These are phyloP conservation scores for Crataegus laevigata DNA, from an alignment of 306 rosid genomes.

Conservation along the genomic window DNA sequence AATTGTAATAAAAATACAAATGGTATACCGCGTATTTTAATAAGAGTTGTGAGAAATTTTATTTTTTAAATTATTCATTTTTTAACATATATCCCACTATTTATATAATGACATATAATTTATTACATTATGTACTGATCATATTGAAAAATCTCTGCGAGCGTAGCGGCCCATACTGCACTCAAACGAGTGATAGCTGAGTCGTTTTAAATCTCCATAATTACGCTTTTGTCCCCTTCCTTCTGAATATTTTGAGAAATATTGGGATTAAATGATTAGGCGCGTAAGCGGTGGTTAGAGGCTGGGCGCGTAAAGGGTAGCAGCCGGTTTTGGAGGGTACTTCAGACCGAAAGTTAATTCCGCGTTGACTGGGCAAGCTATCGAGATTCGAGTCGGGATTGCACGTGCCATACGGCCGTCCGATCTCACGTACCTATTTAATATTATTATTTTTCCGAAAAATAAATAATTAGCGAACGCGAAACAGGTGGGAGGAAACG, in stretches of 20 bases:
- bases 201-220: background rate
- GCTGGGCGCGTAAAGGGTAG: conserved; percentile 1
- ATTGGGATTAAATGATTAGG: background rate
- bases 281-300: background rate
- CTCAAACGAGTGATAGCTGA: background rate
- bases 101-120: too few relatives aligned
- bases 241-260: background rate
- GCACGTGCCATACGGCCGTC: conserved; percentile 35
- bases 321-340: conserved; percentile 4
- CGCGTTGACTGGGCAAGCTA: conserved; percentile 17
- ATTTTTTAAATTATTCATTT: too few relatives aligned
- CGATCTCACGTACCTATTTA: background rate
- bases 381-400: conserved; percentile 7
- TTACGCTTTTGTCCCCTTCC: background rate
- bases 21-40: too few relatives aligned
- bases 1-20: too few relatives aligned
- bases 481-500: conserved; percentile 13
- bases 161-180: background rate
- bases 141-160: too few relatives aligned
- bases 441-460: background rate
- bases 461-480: background rate
- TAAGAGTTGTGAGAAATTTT: too few relatives aligned
- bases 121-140: too few relatives aligned
- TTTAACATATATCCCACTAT: too few relatives aligned
- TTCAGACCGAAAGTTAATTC: conserved; percentile 11